Conservation (phyloP, 1,139 yeast genomes). For the Sugiyamaella sp. region DNA sequence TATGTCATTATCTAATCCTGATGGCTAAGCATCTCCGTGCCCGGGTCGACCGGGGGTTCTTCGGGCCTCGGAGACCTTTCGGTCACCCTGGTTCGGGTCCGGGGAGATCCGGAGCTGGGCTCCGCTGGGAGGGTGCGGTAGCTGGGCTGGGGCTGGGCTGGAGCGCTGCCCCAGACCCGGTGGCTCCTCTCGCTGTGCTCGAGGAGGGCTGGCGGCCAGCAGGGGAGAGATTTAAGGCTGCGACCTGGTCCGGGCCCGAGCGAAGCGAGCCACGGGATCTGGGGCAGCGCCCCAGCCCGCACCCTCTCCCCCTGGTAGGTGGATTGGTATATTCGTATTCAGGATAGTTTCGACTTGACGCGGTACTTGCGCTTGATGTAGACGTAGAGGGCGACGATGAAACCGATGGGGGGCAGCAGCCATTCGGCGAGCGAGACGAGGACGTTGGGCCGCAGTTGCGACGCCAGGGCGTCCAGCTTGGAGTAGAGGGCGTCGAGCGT, state of each 20-base stretch:
- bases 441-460: constrained; percentile 51
- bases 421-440: constrained; percentile 47
- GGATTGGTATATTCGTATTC: background rate
- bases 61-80: too few relatives aligned
- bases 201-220: background rate
- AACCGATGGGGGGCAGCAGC: constrained; percentile 62
- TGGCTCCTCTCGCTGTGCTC: background rate
- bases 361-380: constrained; percentile 17
- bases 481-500: constrained; percentile 52
- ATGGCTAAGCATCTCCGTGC: too few relatives aligned
- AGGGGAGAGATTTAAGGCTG: too few relatives aligned
- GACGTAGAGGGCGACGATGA: constrained; percentile 53
- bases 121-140: too few relatives aligned
- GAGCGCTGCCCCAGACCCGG: background rate
- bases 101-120: too few relatives aligned
- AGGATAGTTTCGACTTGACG: constrained; percentile 13
- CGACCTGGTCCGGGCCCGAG: background rate
- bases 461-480: constrained; percentile 52
- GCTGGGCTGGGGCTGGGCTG: too few relatives aligned
- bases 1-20: too few relatives aligned
- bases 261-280: constrained; percentile 6
- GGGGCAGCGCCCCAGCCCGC: constrained; percentile 17
- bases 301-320: too few relatives aligned
- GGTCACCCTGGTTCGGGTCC: too few relatives aligned
- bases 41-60: too few relatives aligned